A percentile compares a stretch with the other conserved stretches of the same genome.
phyloP scores from a whole-genome alignment of 2,329 filamentous ascomycete genomes.

The Alternaria solani region DNA sequence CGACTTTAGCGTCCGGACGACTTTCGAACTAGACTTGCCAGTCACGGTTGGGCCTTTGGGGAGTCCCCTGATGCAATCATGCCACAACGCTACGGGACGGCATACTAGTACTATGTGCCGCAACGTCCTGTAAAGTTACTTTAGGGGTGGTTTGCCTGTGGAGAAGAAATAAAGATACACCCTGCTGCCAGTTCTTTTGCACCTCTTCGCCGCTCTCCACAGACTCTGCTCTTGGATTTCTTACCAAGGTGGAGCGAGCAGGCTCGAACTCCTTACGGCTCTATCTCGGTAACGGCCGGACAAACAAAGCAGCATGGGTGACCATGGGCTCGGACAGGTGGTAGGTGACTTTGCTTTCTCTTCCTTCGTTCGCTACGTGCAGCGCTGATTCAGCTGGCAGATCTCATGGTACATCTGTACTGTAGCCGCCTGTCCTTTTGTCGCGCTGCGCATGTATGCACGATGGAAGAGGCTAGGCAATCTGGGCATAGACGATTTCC shows the following conservation, averaged over 20 bases:
- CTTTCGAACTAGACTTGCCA: slow-evolving; percentile 1
- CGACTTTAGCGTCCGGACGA: slow-evolving; percentile 1
- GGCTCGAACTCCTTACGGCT: slow-evolving; percentile 10
- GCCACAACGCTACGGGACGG: slow-evolving; percentile 3
- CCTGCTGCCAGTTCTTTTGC: slow-evolving; percentile 2
- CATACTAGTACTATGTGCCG: slow-evolving; percentile 1
- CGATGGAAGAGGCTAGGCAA: slow-evolving; percentile 39
- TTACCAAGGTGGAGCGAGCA: slow-evolving; percentile 1
- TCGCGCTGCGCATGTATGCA: slow-evolving; percentile 38
- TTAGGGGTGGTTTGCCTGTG: slow-evolving; percentile 5
- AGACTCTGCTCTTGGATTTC: slow-evolving; percentile 4
- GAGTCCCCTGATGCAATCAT: slow-evolving; percentile 2
- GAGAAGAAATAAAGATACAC: slow-evolving; percentile 11
- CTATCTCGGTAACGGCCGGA: slow-evolving; percentile 6
- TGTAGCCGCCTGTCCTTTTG: slow-evolving; percentile 35
- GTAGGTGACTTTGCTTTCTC: slow-evolving; percentile 20
- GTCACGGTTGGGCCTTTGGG: slow-evolving; percentile 3
- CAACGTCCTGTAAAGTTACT: slow-evolving; percentile 4
- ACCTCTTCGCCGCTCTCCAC: neutral
- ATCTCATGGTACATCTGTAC: slow-evolving; percentile 51
- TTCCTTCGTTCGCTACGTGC: neutral
- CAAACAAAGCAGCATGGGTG: slow-evolving; percentile 14
- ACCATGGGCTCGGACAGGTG: slow-evolving; percentile 31
- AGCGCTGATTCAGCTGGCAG: slow-evolving; percentile 16
- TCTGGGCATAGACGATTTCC: slow-evolving; percentile 42